phyloP scores from a whole-genome alignment of 208 protist genomes.

The Sergeia podlipaevii region DNA sequence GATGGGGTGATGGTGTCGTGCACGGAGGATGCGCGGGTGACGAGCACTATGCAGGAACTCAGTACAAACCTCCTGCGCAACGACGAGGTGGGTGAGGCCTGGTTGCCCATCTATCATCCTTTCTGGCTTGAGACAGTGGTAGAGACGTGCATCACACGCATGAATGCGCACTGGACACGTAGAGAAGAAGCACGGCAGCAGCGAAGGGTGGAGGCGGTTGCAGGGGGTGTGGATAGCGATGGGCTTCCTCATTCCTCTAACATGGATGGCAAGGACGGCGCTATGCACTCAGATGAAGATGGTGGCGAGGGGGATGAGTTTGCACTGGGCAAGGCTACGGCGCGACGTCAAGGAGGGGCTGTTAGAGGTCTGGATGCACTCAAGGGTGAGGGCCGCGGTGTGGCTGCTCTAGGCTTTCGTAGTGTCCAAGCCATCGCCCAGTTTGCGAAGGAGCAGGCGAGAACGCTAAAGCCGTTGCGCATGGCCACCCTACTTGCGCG shows the following conservation, averaged over 20 bases:
- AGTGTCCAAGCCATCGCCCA: constrained; percentile 45
- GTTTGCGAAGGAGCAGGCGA: constrained; percentile 26
- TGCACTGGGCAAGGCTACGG: too few relatives aligned
- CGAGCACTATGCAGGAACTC: constrained; percentile 50
- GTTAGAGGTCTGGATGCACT: background rate
- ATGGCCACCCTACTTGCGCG: constrained; percentile 39
- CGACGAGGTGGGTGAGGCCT: constrained; percentile 80
- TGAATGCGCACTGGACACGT: constrained; percentile 38
- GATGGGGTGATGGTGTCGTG: constrained; percentile 72
- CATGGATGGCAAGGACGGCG: background rate
- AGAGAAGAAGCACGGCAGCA: constrained; percentile 11
- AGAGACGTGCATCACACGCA: constrained; percentile 29
- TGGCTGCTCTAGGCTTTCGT: constrained; percentile 64
- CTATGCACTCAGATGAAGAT: background rate
- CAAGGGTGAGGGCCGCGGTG: constrained; percentile 27
- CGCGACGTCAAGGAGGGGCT: background rate
- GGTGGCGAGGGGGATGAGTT: background rate
- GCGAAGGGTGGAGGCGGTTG: background rate
- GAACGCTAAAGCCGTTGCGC: constrained; percentile 51
- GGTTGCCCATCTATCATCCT: constrained; percentile 45
- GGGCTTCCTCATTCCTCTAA: background rate
- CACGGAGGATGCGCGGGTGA: constrained; percentile 44
- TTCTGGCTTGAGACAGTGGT: constrained; percentile 50
- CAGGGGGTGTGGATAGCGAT: background rate
- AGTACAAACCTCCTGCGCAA: constrained; percentile 44